These are phyloP conservation scores for Candida nemodendra DNA, from an alignment of 805 yeast genomes.

Conservation along the genomic window DNA sequence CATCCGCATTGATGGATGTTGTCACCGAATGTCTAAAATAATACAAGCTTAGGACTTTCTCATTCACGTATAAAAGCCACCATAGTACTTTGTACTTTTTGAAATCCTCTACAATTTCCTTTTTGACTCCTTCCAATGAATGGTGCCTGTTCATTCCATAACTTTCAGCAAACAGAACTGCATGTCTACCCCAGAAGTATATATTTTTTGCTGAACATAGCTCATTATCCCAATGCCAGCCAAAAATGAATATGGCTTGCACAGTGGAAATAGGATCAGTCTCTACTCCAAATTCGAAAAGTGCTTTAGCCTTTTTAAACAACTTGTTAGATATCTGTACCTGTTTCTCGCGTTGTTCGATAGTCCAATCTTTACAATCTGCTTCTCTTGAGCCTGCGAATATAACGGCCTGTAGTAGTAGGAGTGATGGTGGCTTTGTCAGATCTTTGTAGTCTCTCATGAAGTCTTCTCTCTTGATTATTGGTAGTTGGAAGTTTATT, in stretches of 20 bases:
- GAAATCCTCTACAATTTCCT: neutral
- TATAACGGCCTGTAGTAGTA: constrained; percentile 60
- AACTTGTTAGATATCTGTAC: constrained; percentile 45
- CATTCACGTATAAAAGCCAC: constrained; percentile 58
- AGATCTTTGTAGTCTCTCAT: constrained; percentile 54
- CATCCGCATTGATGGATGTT: neutral
- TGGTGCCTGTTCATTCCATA: constrained; percentile 61
- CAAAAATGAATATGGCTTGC: constrained; percentile 42
- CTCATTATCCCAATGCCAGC: constrained; percentile 8
- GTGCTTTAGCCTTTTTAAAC: constrained; percentile 33
- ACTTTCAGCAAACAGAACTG: constrained; percentile 70
- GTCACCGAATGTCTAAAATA: constrained; percentile 2
- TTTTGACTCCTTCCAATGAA: neutral
- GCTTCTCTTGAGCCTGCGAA: constrained; percentile 65
- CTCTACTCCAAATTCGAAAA: constrained; percentile 41
- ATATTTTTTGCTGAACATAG: constrained; percentile 42
- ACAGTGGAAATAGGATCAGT: constrained; percentile 59
- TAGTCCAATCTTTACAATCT: constrained; percentile 51
- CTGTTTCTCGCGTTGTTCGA: constrained; percentile 31
- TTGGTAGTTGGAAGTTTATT: constrained; percentile 67
- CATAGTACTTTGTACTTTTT: constrained; percentile 61
- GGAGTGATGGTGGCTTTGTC: constrained; percentile 55
- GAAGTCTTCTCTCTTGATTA: constrained; percentile 59
- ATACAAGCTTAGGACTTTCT: constrained; percentile 10
- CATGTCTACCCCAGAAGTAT: constrained; percentile 69